Evolutionary conservation across 108 stramenopile genomes (phyloP).

Genomic region (Nitzschia palea): DNA sequence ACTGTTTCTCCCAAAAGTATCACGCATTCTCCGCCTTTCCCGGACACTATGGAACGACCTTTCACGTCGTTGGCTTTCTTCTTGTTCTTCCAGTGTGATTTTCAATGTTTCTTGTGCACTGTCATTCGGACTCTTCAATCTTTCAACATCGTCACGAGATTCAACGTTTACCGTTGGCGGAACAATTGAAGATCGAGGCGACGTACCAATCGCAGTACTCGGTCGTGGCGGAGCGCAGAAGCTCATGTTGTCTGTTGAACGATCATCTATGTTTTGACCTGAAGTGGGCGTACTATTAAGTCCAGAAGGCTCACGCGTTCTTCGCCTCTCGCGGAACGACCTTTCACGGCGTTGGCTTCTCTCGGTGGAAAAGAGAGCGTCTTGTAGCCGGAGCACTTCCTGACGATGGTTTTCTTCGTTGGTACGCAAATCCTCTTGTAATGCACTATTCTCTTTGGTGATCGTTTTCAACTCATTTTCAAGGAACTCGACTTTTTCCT

Average conservation of each 20-base stretch:
- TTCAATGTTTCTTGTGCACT: too few species aligned
- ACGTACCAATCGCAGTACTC: too few species aligned
- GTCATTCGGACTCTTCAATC: too few species aligned
- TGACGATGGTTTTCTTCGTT: not conserved
- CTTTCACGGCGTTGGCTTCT: not conserved
- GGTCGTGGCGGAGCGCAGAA: too few species aligned
- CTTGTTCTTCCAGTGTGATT: not conserved
- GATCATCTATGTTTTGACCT: too few species aligned
- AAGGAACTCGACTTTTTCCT: conserved; percentile 2
- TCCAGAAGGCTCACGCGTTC: not conserved
- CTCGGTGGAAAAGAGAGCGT: not conserved
- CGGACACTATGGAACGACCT: not conserved
- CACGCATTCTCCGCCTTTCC: not conserved
- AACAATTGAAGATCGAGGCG: too few species aligned
- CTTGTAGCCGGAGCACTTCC: not conserved
- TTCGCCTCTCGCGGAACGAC: not conserved
- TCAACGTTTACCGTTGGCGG: too few species aligned
- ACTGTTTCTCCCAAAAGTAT: not conserved
- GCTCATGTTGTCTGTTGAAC: too few species aligned
- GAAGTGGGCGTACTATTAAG: too few species aligned
- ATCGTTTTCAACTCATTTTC: not conserved
- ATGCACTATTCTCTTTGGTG: not conserved
- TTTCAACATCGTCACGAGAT: too few species aligned
- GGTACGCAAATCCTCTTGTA: not conserved
- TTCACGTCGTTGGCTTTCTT: not conserved